phyloP scores from a whole-genome alignment of 768 basidiomycete genomes.

The Auricularia sp. region DNA sequence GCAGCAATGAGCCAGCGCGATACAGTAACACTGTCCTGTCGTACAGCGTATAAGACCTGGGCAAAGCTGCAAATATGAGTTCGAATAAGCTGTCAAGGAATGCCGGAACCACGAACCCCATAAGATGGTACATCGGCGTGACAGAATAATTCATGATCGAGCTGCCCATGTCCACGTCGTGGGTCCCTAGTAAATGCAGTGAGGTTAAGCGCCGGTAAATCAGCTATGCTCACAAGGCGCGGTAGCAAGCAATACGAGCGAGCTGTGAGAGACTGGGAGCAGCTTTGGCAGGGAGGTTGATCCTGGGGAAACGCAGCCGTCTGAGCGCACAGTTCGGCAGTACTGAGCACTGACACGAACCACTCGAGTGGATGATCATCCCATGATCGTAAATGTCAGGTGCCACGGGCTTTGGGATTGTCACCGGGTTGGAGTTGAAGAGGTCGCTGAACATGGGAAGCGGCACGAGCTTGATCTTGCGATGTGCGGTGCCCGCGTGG shows the following conservation, averaged over 20 bases:
- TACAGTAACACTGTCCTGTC: neutral
- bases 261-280: neutral
- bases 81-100: neutral
- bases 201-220: neutral
- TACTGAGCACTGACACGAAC: neutral
- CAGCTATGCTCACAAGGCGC: neutral
- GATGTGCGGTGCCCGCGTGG: neutral
- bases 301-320: neutral
- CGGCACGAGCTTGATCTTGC: neutral
- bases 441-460: slow-evolving; percentile 17
- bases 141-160: neutral
- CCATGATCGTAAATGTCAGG: slow-evolving; percentile 10
- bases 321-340: neutral
- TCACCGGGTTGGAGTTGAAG: slow-evolving; percentile 7
- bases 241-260: neutral
- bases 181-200: neutral
- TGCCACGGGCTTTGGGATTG: slow-evolving; percentile 7
- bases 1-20: neutral
- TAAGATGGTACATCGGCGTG: neutral
- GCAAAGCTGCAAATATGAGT: neutral
- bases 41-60: neutral
- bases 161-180: neutral
- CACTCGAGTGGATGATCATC: slow-evolving; percentile 21
- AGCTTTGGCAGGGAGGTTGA: neutral
- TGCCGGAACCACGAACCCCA: neutral